phyloP scores from a whole-genome alignment of 208 protist genomes.

The Novymonas esmeraldas region DNA sequence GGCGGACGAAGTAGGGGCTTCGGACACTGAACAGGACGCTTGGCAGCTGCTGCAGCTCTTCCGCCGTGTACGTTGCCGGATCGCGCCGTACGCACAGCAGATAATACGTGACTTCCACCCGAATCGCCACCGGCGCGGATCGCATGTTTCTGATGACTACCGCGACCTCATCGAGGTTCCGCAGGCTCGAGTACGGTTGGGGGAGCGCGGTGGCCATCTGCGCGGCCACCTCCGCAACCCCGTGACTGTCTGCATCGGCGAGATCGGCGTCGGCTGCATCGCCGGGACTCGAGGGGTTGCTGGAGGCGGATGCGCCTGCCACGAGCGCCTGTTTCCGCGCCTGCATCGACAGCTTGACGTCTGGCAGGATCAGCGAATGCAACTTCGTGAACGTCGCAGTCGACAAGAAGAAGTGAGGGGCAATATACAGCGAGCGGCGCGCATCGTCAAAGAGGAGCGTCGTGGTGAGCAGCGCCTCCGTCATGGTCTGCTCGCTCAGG shows the following conservation, averaged over 20 bases:
- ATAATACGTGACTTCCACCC: conserved; percentile 32
- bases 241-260: too few species aligned
- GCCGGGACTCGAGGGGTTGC: background rate
- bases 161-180: too few species aligned
- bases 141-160: background rate
- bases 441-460: conserved; percentile 22
- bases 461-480: conserved; percentile 31
- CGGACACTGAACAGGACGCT: conserved; percentile 19
- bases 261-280: too few species aligned
- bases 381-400: conserved; percentile 3
- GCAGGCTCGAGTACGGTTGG: too few species aligned
- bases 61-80: conserved; percentile 14
- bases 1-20: background rate
- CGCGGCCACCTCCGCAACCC: too few species aligned
- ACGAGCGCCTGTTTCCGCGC: too few species aligned
- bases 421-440: conserved; percentile 9
- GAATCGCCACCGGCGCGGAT: background rate
- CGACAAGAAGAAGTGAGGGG: conserved; percentile 2
- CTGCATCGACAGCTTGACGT: too few species aligned
- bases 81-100: conserved; percentile 26
- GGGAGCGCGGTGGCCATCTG: too few species aligned
- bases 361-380: conserved; percentile 4
- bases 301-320: background rate
- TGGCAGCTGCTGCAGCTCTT: conserved; percentile 27
- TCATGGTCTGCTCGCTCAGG: background rate